Percentiles rank a stretch among this genome's conserved stretches.
Conservation (phyloP, 176 grass and related monocot species). For the barley (Hordeum vulgare) region MorexV3_pseudomolecules_assembly NC_058519.1:5612697-5613196, state of each 20-base stretch:
- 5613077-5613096: background rate
- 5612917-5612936: background rate
- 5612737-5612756: no score
- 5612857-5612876: no score
- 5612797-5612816: no score
- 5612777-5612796: no score
- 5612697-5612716: no score
- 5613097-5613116: background rate
- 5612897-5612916: no score
- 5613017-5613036: background rate
- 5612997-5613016: background rate
- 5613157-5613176: slow-evolving; percentile 10
- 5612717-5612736: no score
- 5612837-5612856: no score
- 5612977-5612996: background rate
- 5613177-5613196: background rate
- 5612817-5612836: no score
- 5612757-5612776: no score
- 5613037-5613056: background rate
- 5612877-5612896: no score
- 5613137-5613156: slow-evolving; percentile 19
- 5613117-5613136: slow-evolving; percentile 20
- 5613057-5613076: background rate
- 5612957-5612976: background rate
- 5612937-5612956: background rate